Evolutionary conservation across 164 flowering plant species (phyloP), one percentile per base, ranked within the genome.

Genomic region (Hamamelis virginiana): DNA sequence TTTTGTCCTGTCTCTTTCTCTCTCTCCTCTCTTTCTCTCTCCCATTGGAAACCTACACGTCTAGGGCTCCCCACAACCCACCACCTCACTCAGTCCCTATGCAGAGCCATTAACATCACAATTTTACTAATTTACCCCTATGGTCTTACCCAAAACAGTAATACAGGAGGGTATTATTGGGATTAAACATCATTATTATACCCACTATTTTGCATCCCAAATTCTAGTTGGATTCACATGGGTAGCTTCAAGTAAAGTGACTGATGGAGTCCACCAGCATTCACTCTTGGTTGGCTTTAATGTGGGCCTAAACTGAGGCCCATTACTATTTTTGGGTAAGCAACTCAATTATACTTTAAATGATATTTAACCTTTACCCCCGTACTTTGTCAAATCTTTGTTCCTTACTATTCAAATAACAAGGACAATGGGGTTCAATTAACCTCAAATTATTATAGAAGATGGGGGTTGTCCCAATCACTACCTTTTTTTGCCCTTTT

Each of bases 1-100:
- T 60, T 65, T 68, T 51, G 59, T 69, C 64, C 44, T 59, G 50
- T 61, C 52, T 26, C 14, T n/a, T 9, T 28, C 63, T 52, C 65
- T 53, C 63, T 64, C 3, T 18, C 46, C 15, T 8, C 55, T 64
- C 16, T 19, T 26, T 59, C n/a, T 41, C 65, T 10, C n/a, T 46
- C 53, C 65, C 58, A 47, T 64, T 48, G 52, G 73, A 52, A 69
- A 47, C 33, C 48, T 41, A 63, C 26, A 25, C 55, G 53, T 12
- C 33, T 23, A 26, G 67, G 55, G 51, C 55, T 46, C 55, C 55
- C 65, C 65, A 21, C 51, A 62, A 21, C 27, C 51, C 44, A 21
- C 27, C 27, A 16, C 33, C 33, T 1, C 47, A 8, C 65, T 50
- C 53, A 50, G 19, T 50, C 53, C n/a, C 19, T n/a, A 50, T n/a